A percentile compares a stretch with the other conserved stretches of the same genome.
Conservation (phyloP, 2,329 filamentous ascomycete genomes). For the Alternaria ventricosa region DNA sequence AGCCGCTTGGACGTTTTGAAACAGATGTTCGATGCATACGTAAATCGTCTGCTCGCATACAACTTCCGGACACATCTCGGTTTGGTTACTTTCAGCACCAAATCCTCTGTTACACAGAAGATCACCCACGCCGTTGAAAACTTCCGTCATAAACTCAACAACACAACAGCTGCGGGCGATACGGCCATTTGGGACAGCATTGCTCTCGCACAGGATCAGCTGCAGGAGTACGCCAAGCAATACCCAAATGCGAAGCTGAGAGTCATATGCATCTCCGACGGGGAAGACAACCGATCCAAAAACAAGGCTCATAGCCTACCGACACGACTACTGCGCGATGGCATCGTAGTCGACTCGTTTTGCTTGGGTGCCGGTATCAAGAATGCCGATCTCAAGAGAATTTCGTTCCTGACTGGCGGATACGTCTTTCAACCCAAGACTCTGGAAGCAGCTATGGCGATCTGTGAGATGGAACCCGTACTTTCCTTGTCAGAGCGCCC, state of each 20-base stretch:
- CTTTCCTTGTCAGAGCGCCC: conserved; percentile 30
- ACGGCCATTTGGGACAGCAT: not conserved
- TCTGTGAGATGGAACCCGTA: not conserved
- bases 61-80: not conserved
- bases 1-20: not conserved
- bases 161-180: not conserved
- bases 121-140: not conserved
- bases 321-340: conserved; percentile 25
- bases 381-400: conserved; percentile 33
- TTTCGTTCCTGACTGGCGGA: conserved; percentile 43
- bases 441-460: conserved; percentile 27
- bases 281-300: not conserved
- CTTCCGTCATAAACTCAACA: not conserved
- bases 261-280: not conserved
- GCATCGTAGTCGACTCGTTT: conserved; percentile 47
- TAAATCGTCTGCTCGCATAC: not conserved
- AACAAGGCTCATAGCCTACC: conserved; percentile 30
- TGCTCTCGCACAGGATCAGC: not conserved
- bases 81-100: not conserved
- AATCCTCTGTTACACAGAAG: rapidly evolving
- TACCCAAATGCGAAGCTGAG: not conserved
- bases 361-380: conserved; percentile 34
- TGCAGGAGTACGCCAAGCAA: not conserved
- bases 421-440: conserved; percentile 47
- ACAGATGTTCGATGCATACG: not conserved